These are phyloP conservation scores for Amoebophrya sp. DNA, from an alignment of 169 alveolate species.

Conservation along the genomic window DNA sequence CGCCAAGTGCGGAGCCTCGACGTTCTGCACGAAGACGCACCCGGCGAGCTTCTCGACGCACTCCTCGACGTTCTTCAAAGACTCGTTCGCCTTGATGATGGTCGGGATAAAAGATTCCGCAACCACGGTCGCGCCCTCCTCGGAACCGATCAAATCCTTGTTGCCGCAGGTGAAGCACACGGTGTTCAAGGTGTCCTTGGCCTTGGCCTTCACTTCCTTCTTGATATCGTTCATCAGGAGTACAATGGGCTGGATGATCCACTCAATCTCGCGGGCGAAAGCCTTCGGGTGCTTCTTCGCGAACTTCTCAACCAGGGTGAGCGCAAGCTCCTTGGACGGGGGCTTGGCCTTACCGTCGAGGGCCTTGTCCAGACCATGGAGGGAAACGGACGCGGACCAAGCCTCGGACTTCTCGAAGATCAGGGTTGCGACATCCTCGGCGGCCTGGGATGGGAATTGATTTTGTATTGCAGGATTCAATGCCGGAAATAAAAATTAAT, in stretches of 20 bases:
- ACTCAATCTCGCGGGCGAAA: constrained; percentile 16
- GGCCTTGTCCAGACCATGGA: background rate
- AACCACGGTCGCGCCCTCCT: constrained; percentile 6
- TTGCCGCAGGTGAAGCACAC: constrained; percentile 32
- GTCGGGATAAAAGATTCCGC: constrained; percentile 32
- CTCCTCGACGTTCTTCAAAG: constrained; percentile 25
- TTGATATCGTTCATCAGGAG: constrained; percentile 28
- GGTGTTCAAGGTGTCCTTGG: constrained; percentile 23
- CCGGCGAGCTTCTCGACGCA: constrained; percentile 39
- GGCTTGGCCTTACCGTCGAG: constrained; percentile 28
- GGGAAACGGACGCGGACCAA: background rate
- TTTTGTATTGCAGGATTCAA: background rate
- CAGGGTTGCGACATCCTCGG: background rate
- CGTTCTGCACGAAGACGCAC: constrained; percentile 51
- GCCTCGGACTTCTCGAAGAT: background rate
- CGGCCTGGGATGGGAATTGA: background rate
- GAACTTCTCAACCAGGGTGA: background rate
- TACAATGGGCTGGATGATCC: background rate
- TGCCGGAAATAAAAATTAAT: background rate
- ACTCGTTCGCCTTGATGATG: constrained; percentile 37
- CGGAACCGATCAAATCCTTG: constrained; percentile 14
- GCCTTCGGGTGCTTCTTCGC: constrained; percentile 13
- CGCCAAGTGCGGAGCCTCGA: constrained; percentile 50
- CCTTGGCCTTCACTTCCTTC: constrained; percentile 27
- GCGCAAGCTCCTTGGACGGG: background rate